Percentiles rank a stretch among this genome's conserved stretches.
Conservation (phyloP, 495 filamentous ascomycete genomes). For the Darksidea phi region DNA sequence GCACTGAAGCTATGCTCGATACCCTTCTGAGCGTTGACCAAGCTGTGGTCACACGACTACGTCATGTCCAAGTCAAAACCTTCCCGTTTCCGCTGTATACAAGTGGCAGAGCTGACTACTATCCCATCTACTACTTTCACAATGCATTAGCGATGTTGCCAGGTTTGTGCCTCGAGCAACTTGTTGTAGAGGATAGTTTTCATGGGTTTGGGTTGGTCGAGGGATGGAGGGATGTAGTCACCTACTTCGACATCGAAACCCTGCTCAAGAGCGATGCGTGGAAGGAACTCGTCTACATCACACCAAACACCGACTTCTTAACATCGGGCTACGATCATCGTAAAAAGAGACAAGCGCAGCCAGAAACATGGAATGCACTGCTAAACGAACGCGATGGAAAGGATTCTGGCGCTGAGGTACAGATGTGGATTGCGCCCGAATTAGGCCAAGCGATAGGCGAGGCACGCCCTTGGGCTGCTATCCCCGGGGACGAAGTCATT, state of each 20-base stretch:
- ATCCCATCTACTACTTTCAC: slow-evolving; percentile 21
- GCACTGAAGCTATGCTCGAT: slow-evolving; percentile 29
- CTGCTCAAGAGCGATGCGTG: slow-evolving; percentile 33
- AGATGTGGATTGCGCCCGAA: slow-evolving; percentile 22
- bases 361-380: slow-evolving; percentile 24
- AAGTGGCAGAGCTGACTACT: slow-evolving; percentile 8
- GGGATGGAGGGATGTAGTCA: slow-evolving; percentile 30
- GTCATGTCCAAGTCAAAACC: slow-evolving; percentile 22
- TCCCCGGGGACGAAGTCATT: slow-evolving; percentile 25
- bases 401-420: slow-evolving; percentile 21
- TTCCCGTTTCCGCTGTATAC: slow-evolving; percentile 31
- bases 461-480: slow-evolving; percentile 21
- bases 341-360: slow-evolving; percentile 16
- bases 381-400: slow-evolving; percentile 30
- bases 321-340: slow-evolving; percentile 24
- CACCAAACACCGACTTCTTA: slow-evolving; percentile 29
- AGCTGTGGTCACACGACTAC: slow-evolving; percentile 23
- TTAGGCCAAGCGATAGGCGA: neutral
- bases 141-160: slow-evolving; percentile 31
- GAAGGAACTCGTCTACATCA: slow-evolving; percentile 23
- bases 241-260: slow-evolving; percentile 27
- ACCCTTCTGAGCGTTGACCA: slow-evolving; percentile 22
- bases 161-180: slow-evolving; percentile 16
- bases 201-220: slow-evolving; percentile 25
- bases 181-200: slow-evolving; percentile 30